Evolutionary conservation across 2,329 filamentous ascomycete species (phyloP).

Genomic region (Ophiosphaerella narmari): DNA sequence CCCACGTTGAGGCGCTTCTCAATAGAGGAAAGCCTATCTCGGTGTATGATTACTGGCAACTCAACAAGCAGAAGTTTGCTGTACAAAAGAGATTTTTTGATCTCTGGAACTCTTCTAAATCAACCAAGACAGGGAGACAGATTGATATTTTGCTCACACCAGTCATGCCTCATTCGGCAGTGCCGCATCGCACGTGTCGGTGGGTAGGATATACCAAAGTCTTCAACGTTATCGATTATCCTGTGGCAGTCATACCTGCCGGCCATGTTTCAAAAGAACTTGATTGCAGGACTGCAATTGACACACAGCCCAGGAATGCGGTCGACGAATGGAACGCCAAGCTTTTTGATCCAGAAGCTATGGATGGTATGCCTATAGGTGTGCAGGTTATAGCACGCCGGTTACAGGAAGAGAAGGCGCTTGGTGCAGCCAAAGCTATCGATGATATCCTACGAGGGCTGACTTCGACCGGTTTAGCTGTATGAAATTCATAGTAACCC

Average conservation of each 20-base stretch:
- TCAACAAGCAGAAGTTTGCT: slow-evolving; percentile 62
- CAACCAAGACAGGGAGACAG: slow-evolving; percentile 48
- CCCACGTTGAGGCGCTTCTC: slow-evolving; percentile 59
- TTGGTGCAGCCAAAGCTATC: slow-evolving; percentile 42
- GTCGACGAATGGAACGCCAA: slow-evolving; percentile 59
- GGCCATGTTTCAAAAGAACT: slow-evolving; percentile 52
- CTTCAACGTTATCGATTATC: slow-evolving; percentile 67
- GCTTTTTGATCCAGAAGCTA: slow-evolving; percentile 40
- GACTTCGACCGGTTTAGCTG: background rate
- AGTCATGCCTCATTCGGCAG: slow-evolving; percentile 63
- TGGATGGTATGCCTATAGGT: slow-evolving; percentile 45
- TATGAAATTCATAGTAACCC: too few species aligned
- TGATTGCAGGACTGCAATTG: slow-evolving; percentile 40
- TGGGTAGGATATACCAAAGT: slow-evolving; percentile 66
- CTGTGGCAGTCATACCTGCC: slow-evolving; percentile 61
- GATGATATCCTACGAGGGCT: slow-evolving; percentile 16
- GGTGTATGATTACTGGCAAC: slow-evolving; percentile 69
- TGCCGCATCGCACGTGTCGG: slow-evolving; percentile 52
- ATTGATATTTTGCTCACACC: slow-evolving; percentile 64
- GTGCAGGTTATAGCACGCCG: slow-evolving; percentile 44
- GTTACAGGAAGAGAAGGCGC: slow-evolving; percentile 46
- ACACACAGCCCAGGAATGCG: slow-evolving; percentile 52
- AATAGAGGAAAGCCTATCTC: slow-evolving; percentile 58
- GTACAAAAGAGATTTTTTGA: slow-evolving; percentile 62
- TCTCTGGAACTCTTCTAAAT: slow-evolving; percentile 59